phyloP scores from a whole-genome alignment of 2,329 filamentous ascomycete genomes.

The Fusarium keratoplasticum region DNA sequence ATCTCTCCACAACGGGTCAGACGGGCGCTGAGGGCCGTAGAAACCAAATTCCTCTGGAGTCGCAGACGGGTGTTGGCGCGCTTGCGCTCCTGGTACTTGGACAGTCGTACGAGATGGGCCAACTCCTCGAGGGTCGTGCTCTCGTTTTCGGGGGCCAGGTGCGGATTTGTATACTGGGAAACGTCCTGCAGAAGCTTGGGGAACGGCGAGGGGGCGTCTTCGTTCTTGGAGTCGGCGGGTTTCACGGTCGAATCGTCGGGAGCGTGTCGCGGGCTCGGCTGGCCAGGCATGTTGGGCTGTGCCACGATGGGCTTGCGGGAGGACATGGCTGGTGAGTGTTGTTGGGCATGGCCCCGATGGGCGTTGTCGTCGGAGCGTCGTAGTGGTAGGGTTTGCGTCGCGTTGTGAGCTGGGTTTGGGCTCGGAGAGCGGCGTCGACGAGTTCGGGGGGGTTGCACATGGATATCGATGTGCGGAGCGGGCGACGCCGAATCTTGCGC shows the following conservation, averaged over 20 bases:
- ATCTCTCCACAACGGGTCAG: slow-evolving; percentile 80
- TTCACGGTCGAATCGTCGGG: slow-evolving; percentile 43
- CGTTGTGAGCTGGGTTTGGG: slow-evolving; percentile 61
- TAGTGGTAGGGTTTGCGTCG: slow-evolving; percentile 54
- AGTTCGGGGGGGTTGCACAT: slow-evolving; percentile 62
- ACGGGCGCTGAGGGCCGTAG: slow-evolving; percentile 79
- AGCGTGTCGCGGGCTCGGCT: slow-evolving; percentile 45
- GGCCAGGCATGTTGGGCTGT: slow-evolving; percentile 52
- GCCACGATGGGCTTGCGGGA: slow-evolving; percentile 63
- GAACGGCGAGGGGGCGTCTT: slow-evolving; percentile 55
- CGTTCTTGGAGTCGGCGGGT: slow-evolving; percentile 50
- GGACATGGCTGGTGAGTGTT: slow-evolving; percentile 52
- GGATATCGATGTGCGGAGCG: slow-evolving; percentile 65
- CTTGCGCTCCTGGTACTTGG: slow-evolving; percentile 86
- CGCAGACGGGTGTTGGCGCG: slow-evolving; percentile 78
- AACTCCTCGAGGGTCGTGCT: slow-evolving; percentile 81
- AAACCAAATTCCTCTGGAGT: slow-evolving; percentile 79
- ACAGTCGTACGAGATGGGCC: slow-evolving; percentile 80
- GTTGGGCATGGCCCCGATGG: slow-evolving; percentile 52
- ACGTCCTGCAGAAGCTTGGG: slow-evolving; percentile 71
- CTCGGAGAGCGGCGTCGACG: slow-evolving; percentile 66
- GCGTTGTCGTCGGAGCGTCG: slow-evolving; percentile 60
- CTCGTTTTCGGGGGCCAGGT: slow-evolving; percentile 69
- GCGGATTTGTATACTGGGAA: slow-evolving; percentile 73
- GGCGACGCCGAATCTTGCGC: slow-evolving; percentile 62